Evolutionary conservation across 2,329 filamentous ascomycete genomes (phyloP).

Genomic region (Colletotrichum scovillei): DNA sequence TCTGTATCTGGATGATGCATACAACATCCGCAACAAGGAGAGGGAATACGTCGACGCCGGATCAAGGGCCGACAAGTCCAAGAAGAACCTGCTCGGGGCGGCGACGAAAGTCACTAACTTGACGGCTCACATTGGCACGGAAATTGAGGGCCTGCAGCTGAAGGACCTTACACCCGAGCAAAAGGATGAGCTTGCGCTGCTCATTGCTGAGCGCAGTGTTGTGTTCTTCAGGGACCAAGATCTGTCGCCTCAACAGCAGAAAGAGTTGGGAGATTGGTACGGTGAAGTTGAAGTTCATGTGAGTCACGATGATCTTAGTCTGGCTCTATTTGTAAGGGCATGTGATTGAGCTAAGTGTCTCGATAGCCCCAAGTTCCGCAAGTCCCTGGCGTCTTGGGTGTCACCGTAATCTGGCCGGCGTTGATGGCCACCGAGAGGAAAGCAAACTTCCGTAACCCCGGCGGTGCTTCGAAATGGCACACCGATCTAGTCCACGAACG

Average conservation of each 20-base stretch:
- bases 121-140: slow-evolving; percentile 71
- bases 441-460: slow-evolving; percentile 73
- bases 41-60: slow-evolving; percentile 70
- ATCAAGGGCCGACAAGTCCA: slow-evolving; percentile 72
- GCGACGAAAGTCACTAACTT: slow-evolving; percentile 73
- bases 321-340: no score
- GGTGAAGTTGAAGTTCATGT: slow-evolving; percentile 77
- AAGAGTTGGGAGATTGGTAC: slow-evolving; percentile 70
- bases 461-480: slow-evolving; percentile 77
- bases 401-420: slow-evolving; percentile 77
- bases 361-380: slow-evolving; percentile 75
- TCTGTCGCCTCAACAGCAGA: slow-evolving; percentile 71
- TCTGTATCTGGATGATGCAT: slow-evolving; percentile 76
- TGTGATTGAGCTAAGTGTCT: no score
- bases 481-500: slow-evolving; percentile 77
- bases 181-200: slow-evolving; percentile 69
- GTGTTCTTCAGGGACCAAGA: slow-evolving; percentile 76
- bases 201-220: slow-evolving; percentile 73
- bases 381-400: slow-evolving; percentile 74
- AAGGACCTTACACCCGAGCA: slow-evolving; percentile 70
- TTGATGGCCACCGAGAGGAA: slow-evolving; percentile 70
- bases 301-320: slow-evolving; percentile 38
- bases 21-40: slow-evolving; percentile 70
- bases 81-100: slow-evolving; percentile 69
- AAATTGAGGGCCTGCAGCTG: slow-evolving; percentile 72